Evolutionary conservation across 2,329 filamentous ascomycete genomes (phyloP), one percentile per base, ranked within the genome.

Genomic region (Trichoderma atroviride): DNA sequence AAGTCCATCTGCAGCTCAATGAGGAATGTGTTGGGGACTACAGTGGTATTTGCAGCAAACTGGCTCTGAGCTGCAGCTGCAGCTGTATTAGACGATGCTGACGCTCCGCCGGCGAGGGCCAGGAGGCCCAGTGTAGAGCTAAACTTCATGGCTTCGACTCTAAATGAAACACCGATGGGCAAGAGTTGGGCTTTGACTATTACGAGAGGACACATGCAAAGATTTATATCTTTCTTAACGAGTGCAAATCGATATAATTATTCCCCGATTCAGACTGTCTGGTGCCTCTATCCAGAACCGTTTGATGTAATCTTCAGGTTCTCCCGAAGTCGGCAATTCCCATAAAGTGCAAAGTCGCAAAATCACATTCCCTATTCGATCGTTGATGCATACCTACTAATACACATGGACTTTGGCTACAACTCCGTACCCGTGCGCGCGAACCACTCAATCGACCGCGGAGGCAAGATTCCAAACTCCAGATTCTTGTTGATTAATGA

Each of bases 1-100:
- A 62, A 56, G 13, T 55, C 35, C 19, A 50, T 29, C 13, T 69
- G 47, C n/a, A 1, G 80, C 55, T 59, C 37, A 16, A 59, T 24
- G 16, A 67, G 50, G 31, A 67, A 67, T 16, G 63, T 37, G n/a
- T 67, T 59, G n/a, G 55, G 55, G 22, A 67, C 10, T 9, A 67
- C 55, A 9, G 53, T 67, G 14, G 31, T 59, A n/a, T 59, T 59
- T 24, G 63, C 37, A 29, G 29, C 35, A 11, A 31, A 29, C 40
- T 37, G 35, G 14, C 47, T 22, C 10, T n/a, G 43, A n/a, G 27
- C 50, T 16, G 40, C 29, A n/a, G 27, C 50, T 16, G 40, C 29
- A 2, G 40, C 37, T 5, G 50, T 22, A 9, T 22, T 52, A 22
- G 58, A 29, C 40, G 63, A 59, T 22, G 50, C 29, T 31, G 61